Percentiles rank a stretch among this genome's conserved stretches.
Evolutionary conservation across 2,329 filamentous ascomycete species (phyloP).

Genomic region (Penicillium sp.): DNA sequence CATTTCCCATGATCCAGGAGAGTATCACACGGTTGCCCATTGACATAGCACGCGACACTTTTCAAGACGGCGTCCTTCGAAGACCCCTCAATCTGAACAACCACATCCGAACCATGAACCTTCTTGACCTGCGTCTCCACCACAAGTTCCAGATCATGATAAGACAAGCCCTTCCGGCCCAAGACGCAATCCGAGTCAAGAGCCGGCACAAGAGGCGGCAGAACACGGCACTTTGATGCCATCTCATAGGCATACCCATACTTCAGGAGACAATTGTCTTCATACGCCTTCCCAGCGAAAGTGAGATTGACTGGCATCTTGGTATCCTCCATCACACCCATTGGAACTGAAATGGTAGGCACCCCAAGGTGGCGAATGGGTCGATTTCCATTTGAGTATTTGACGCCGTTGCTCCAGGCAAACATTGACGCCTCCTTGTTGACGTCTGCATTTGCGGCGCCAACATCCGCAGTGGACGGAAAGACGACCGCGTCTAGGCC

Average conservation of each 20-base stretch:
- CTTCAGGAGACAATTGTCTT: constrained; percentile 37
- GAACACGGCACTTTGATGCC: constrained; percentile 18
- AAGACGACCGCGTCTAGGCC: constrained; percentile 49
- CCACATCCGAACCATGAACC: constrained; percentile 3
- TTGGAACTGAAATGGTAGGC: constrained; percentile 54
- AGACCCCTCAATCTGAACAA: constrained; percentile 11
- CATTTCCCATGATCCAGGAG: constrained; percentile 15
- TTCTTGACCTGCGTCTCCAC: constrained; percentile 13
- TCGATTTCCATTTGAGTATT: constrained; percentile 55
- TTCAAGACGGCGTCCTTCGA: constrained; percentile 9
- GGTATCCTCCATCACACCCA: constrained; percentile 50
- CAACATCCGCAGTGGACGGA: constrained; percentile 53
- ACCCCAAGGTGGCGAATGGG: constrained; percentile 55
- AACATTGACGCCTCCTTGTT: constrained; percentile 32
- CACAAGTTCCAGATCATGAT: neutral
- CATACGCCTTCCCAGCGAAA: constrained; percentile 51
- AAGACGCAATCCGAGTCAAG: constrained; percentile 23
- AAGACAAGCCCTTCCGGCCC: neutral
- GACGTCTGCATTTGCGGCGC: constrained; percentile 48
- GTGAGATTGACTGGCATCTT: constrained; percentile 55
- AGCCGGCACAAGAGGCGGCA: constrained; percentile 19
- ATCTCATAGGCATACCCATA: constrained; percentile 29
- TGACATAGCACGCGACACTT: constrained; percentile 19
- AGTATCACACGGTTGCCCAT: constrained; percentile 19
- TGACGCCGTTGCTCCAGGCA: constrained; percentile 51